Evolutionary conservation across 495 filamentous ascomycete genomes (phyloP).

Genomic region (Elaphomyces granulatus): DNA sequence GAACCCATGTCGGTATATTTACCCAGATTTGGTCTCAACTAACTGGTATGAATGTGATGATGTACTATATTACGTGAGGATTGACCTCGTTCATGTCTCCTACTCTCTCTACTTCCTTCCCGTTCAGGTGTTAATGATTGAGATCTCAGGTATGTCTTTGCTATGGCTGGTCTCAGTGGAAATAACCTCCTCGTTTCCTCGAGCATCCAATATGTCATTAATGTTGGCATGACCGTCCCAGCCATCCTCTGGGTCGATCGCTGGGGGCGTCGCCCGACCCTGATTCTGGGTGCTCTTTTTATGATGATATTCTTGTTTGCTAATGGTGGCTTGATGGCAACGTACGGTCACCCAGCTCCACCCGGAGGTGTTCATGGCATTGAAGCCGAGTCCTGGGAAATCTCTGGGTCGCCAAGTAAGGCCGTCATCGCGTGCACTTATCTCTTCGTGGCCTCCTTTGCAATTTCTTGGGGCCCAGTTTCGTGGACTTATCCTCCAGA

Average conservation of each 20-base stretch:
- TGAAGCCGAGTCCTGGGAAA: constrained; percentile 24
- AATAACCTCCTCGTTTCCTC: constrained; percentile 50
- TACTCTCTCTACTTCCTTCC: too few relatives aligned
- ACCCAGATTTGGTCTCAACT: constrained; percentile 78
- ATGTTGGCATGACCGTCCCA: constrained; percentile 38
- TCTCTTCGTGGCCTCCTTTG: constrained; percentile 48
- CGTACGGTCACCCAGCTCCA: constrained; percentile 37
- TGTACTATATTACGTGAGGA: constrained; percentile 38
- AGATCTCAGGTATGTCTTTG: constrained; percentile 41
- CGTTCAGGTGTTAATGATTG: not conserved
- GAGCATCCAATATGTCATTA: constrained; percentile 58
- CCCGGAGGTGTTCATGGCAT: constrained; percentile 26
- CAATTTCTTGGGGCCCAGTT: constrained; percentile 46
- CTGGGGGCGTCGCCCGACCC: constrained; percentile 50
- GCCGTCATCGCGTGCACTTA: constrained; percentile 51
- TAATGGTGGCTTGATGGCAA: constrained; percentile 54
- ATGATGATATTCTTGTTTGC: constrained; percentile 57
- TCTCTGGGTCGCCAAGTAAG: constrained; percentile 31
- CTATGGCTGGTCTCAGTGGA: constrained; percentile 50
- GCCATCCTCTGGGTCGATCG: constrained; percentile 44
- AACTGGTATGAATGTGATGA: constrained; percentile 80
- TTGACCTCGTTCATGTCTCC: too few relatives aligned
- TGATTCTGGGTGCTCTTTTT: constrained; percentile 47
- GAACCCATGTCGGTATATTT: constrained; percentile 59
- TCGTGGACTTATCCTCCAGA: constrained; percentile 57